Evolutionary conservation across 169 alveolate genomes (phyloP).

Genomic region (Eimeria tenella): DNA sequence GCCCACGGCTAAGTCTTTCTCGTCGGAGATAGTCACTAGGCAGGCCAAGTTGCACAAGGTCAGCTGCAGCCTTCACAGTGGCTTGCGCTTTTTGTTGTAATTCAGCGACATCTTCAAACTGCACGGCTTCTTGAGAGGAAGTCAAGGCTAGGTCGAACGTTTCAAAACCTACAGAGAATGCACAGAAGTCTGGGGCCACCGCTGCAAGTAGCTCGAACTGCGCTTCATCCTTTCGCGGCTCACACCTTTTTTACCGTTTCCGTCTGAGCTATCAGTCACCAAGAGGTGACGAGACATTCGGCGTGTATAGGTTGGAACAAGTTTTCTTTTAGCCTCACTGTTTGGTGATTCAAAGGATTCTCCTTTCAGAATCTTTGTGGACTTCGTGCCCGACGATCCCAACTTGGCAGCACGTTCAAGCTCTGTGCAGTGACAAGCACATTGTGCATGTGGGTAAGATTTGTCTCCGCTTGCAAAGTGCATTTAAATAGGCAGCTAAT

Average conservation of each 20-base stretch:
- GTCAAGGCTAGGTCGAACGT: background rate
- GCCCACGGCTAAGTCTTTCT: background rate
- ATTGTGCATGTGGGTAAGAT: background rate
- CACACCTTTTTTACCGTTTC: background rate
- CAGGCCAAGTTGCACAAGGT: constrained; percentile 28
- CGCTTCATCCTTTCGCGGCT: background rate
- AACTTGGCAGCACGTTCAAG: constrained; percentile 12
- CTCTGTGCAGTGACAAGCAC: constrained; percentile 29
- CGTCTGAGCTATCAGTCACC: background rate
- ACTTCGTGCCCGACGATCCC: constrained; percentile 5
- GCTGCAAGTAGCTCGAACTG: background rate
- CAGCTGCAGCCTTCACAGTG: constrained; percentile 61
- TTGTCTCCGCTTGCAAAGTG: background rate
- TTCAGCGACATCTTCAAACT: constrained; percentile 26
- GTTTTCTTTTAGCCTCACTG: constrained; percentile 27
- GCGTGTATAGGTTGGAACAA: background rate
- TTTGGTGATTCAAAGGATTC: constrained; percentile 15
- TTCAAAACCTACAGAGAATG: constrained; percentile 8
- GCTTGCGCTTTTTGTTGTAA: constrained; percentile 40
- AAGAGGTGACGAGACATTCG: background rate
- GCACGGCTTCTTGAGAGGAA: background rate
- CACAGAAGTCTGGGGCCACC: background rate
- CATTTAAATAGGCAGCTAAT: background rate
- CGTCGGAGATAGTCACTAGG: background rate
- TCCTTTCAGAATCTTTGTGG: constrained; percentile 36